Conservation (phyloP, 306 rosid genomes). For the Ammopiptanthus mongolicus region DNA sequence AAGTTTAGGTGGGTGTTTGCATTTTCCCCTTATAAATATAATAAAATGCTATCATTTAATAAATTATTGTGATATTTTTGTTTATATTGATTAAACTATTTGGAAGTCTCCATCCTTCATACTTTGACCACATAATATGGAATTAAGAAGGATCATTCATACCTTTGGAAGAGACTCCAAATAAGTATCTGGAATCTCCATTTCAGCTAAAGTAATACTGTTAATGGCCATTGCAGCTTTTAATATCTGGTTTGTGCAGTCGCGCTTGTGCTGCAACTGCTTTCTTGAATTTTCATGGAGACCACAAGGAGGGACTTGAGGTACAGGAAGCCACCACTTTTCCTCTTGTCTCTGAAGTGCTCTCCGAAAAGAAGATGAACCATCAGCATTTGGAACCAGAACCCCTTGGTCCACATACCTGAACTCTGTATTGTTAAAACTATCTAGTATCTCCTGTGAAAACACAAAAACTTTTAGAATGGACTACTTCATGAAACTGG, state of each 20-base stretch:
- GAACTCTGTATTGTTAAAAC: conserved; percentile 67
- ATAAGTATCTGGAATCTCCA: conserved; percentile 80
- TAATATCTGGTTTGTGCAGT: conserved; percentile 76
- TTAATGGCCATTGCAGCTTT: conserved; percentile 95
- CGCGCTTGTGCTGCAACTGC: conserved; percentile 85
- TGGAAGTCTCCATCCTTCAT: no score
- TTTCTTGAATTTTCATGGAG: conserved; percentile 65
- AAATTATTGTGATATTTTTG: no score
- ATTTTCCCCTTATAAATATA: no score
- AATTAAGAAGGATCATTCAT: not conserved
- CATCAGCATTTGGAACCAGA: conserved; percentile 58
- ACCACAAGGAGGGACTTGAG: conserved; percentile 86
- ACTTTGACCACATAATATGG: no score
- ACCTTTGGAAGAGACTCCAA: conserved; percentile 93
- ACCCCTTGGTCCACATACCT: conserved; percentile 97
- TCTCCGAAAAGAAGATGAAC: conserved; percentile 61
- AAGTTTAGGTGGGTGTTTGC: no score
- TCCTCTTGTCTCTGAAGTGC: conserved; percentile 85
- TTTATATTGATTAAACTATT: no score
- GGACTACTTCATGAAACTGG: conserved; percentile 4
- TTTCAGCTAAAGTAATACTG: conserved; percentile 68
- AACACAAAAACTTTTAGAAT: conserved; percentile 20
- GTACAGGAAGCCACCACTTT: conserved; percentile 98
- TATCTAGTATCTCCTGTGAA: conserved; percentile 73
- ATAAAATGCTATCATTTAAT: no score